Evolutionary conservation across 192 early-diverging fungal genomes (phyloP), one percentile per base, ranked within the genome.

Genomic region (Chytriomyces hyalinus): DNA sequence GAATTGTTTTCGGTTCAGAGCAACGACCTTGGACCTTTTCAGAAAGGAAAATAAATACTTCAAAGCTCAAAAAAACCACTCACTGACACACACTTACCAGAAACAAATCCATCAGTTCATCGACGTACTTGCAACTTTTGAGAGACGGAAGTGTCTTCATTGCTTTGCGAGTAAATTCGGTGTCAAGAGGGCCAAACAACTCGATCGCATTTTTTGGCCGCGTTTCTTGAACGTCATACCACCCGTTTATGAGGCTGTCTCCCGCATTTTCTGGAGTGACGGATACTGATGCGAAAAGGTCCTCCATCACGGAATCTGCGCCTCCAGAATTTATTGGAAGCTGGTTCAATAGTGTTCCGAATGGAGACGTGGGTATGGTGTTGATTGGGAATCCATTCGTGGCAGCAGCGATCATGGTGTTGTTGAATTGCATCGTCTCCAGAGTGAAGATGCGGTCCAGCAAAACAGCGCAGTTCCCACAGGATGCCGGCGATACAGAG

Each of bases 61-160:
- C 36, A 36, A 3, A 4, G 36, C 36, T 60, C 1, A 60, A 22
- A n/a, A n/a, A n/a, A n/a, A n/a, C n/a, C n/a, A n/a, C 20, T 20
- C 13, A 13, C 53, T 0, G 53, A 57, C 13, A 22, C 61, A n/a
- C 36, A 11, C 20, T 13, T 64, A 68, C 69, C 51, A 85, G 61
- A 44, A 76, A 68, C 79, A 80, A 44, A 59, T 73, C 59, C 72
- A 85, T 57, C 73, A 84, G 50, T 47, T 81, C 63, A 76, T 84
- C 59, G 70, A 84, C 66, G 72, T 60, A 45, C 70, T 81, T n/a
- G 77, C 49, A 71, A 26, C 15, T 9, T 13, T 20, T 71, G 9
- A 71, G 44, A 24, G 49, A 57, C 5, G 69, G 50, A 50, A 71
- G 17, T 8, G 51, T 24, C 17, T 71, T 20, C n/a, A 71, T 17